phyloP scores from a whole-genome alignment of 2,329 filamentous ascomycete genomes.

The Aspergillus hiratsukae region DNA sequence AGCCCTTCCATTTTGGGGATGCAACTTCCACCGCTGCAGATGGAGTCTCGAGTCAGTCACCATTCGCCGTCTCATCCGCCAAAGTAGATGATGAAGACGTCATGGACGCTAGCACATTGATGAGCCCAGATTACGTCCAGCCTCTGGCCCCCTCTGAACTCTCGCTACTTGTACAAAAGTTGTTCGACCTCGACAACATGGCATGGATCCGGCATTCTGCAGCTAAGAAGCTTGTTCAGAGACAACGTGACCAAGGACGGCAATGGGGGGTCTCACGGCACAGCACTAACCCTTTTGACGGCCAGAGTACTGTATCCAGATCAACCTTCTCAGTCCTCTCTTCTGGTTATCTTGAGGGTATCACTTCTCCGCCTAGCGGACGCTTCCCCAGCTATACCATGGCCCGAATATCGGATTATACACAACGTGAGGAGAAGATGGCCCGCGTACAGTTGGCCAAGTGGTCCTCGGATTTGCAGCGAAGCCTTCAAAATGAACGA shows the following conservation, averaged over 20 bases:
- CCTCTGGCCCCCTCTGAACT: conserved; percentile 77
- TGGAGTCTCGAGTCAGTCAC: conserved; percentile 36
- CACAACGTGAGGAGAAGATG: conserved; percentile 56
- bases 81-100: conserved; percentile 67
- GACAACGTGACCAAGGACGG: conserved; percentile 48
- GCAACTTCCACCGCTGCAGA: conserved; percentile 21
- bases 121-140: conserved; percentile 85
- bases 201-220: conserved; percentile 77
- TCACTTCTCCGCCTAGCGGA: conserved; percentile 21
- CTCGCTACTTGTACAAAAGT: conserved; percentile 58
- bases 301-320: conserved; percentile 14
- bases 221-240: conserved; percentile 74
- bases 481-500: conserved; percentile 69
- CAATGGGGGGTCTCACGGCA: background rate
- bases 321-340: conserved; percentile 20
- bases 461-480: conserved; percentile 78
- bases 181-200: conserved; percentile 75
- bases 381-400: conserved; percentile 52
- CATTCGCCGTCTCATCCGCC: conserved; percentile 75
- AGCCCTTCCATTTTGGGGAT: conserved; percentile 62
- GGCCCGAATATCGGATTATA: conserved; percentile 57
- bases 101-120: conserved; percentile 90
- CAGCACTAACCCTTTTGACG: conserved; percentile 26
- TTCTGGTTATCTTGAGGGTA: conserved; percentile 22
- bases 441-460: conserved; percentile 69